Conservation (phyloP, 192 early-diverging fungal species). For the Podila minutissima region DNA sequence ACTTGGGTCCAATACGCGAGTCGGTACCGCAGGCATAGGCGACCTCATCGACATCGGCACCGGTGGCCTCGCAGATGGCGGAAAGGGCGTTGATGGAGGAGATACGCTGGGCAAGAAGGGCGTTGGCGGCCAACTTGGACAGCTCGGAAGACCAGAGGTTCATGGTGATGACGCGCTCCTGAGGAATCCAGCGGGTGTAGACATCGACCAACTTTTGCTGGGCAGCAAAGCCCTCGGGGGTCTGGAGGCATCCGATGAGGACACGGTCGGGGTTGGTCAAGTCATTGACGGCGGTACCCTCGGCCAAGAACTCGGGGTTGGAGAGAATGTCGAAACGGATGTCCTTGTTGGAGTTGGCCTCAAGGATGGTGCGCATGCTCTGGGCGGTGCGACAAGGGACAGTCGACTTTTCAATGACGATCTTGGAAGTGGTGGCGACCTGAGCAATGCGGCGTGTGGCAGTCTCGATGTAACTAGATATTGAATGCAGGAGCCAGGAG, state of each 20-base stretch:
- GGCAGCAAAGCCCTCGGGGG: slow-evolving; percentile 71
- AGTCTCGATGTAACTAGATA: slow-evolving; percentile 72
- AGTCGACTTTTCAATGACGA: slow-evolving; percentile 94
- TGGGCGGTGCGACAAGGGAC: slow-evolving; percentile 93
- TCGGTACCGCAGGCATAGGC: slow-evolving; percentile 91
- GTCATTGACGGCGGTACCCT: slow-evolving; percentile 88
- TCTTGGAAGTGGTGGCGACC: slow-evolving; percentile 80
- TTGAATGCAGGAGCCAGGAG: too few species aligned
- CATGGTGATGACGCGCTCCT: slow-evolving; percentile 87
- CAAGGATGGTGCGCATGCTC: slow-evolving; percentile 80
- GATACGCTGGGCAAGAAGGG: slow-evolving; percentile 94
- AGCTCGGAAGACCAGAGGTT: slow-evolving; percentile 95
- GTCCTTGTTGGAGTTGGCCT: slow-evolving; percentile 69
- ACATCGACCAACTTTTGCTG: slow-evolving; percentile 75
- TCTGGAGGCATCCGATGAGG: slow-evolving; percentile 84
- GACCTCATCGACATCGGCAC: slow-evolving; percentile 91
- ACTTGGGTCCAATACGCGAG: slow-evolving; percentile 87
- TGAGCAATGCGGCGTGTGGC: slow-evolving; percentile 85
- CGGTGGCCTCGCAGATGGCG: slow-evolving; percentile 92
- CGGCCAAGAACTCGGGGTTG: slow-evolving; percentile 95
- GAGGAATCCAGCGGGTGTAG: slow-evolving; percentile 86
- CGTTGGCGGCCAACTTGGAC: slow-evolving; percentile 94
- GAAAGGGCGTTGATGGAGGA: slow-evolving; percentile 91
- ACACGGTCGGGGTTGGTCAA: slow-evolving; percentile 88
- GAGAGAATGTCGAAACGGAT: slow-evolving; percentile 87